Evolutionary conservation across 31 red algal genomes (phyloP).

Genomic region (Odonthalia washingtoniensis): DNA sequence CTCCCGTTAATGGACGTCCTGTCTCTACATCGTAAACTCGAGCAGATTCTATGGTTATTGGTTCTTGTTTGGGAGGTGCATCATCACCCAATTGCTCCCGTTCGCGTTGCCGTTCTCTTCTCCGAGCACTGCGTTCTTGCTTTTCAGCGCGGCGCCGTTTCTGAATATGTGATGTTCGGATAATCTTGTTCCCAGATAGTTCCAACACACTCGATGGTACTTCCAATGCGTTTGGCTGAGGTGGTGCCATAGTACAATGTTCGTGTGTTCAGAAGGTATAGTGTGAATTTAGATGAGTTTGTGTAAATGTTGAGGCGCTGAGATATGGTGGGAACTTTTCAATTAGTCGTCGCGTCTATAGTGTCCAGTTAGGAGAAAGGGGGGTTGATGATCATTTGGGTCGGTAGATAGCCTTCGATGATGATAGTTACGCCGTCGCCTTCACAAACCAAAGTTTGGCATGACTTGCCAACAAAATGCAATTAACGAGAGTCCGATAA

Average conservation of each 20-base stretch:
- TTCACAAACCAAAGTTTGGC: too few relatives aligned
- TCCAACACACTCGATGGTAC: neutral
- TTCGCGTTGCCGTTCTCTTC: constrained; percentile 56
- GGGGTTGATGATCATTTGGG: too few relatives aligned
- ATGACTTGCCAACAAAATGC: too few relatives aligned
- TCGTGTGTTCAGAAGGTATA: too few relatives aligned
- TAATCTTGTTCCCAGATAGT: constrained; percentile 32
- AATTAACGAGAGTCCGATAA: too few relatives aligned
- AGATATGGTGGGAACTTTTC: too few relatives aligned
- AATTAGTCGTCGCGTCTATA: too few relatives aligned
- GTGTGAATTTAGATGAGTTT: too few relatives aligned
- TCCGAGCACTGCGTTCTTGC: constrained; percentile 42
- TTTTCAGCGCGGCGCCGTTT: constrained; percentile 38
- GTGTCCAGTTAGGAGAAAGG: too few relatives aligned
- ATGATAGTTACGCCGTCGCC: too few relatives aligned
- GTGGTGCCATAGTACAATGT: neutral
- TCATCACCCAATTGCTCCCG: constrained; percentile 33
- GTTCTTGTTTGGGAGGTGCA: constrained; percentile 62
- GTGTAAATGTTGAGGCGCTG: too few relatives aligned
- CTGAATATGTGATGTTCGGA: constrained; percentile 34
- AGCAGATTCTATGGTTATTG: constrained; percentile 64
- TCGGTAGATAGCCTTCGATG: too few relatives aligned
- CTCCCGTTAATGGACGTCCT: constrained; percentile 49
- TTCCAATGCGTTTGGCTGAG: neutral
- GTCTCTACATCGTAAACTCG: constrained; percentile 66